Base-by-base conservation (phyloP, 2,329 filamentous ascomycete genomes). In the Penicillium capsulatum region DNA sequence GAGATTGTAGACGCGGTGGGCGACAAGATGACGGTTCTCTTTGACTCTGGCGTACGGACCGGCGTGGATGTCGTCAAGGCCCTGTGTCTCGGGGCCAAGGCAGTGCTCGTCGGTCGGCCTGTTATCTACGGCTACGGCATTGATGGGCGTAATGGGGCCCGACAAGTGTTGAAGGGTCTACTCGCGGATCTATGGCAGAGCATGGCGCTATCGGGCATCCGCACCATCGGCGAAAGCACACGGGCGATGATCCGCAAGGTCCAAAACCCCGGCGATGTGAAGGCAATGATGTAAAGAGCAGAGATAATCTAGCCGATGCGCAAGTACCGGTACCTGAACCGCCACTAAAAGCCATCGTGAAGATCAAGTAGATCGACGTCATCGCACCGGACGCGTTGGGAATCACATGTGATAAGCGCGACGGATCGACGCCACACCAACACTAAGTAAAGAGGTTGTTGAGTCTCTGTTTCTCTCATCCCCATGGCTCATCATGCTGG, bases 1-100 rank as follows among this genome's bases (percentile, higher is more conserved):
- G 71, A 79, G 48, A 77, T 83, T 45, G 75, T 78, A 44, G 76
- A 80, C 3, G 77, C 77, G 1, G 80, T 80, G 0, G 77, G 66
- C 17, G 61, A 66, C 31, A 61, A 61, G 38, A 44, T 67, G 47
- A 70, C 67, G 1, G 61, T 76, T 2, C 60, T 76, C 7, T 76
- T 77, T 38, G 74, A 77, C 50, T 70, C 67, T 10, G 74, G 74
- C 2, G 63, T 76, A 29, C 62, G 72, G 9, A 69, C 66, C 3
- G 74, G 74, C 3, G 65, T 60, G 2, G 74, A 77, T 55, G 64
- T 74, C 22, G 61, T 73, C 34, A 77, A 77, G 46, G 74, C 73
- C 5, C 54, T 76, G 24, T 68, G 67, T 9, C 53, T 77, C 4
- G 81, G 79, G 2, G 80, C 77, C 1, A 73, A 77, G 49, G 75